Percentiles rank a stretch among this genome's conserved stretches.
Evolutionary conservation across 1,284 basidiomycete species (phyloP).

Genomic region (Ustilago bromivora): DNA sequence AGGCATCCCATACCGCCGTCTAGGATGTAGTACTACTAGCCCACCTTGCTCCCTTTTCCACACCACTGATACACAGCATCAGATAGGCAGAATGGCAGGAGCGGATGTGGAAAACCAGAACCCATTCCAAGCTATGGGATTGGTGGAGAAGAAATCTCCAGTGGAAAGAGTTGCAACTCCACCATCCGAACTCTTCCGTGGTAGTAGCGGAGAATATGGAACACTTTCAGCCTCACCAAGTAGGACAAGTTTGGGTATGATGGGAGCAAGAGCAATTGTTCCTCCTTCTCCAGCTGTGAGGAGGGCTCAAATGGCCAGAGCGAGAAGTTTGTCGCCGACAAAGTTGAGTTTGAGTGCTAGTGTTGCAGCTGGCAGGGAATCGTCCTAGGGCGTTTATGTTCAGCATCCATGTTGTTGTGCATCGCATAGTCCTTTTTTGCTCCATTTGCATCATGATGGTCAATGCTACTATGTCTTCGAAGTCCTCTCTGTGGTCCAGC

Average conservation of each 20-base stretch:
- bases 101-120: conserved; percentile 31
- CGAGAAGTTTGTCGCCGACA: conserved; percentile 26
- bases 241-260: background rate
- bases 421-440: background rate
- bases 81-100: background rate
- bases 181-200: background rate
- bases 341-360: conserved; percentile 14
- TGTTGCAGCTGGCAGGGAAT: background rate
- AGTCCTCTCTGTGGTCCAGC: background rate
- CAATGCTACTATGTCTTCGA: background rate
- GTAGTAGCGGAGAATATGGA: background rate
- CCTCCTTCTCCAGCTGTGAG: conserved; percentile 49
- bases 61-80: background rate
- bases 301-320: conserved; percentile 42
- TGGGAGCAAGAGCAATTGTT: conserved; percentile 14
- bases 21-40: conserved; percentile 20
- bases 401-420: background rate
- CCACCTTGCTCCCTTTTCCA: conserved; percentile 20
- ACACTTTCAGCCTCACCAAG: background rate
- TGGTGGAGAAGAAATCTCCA: background rate
- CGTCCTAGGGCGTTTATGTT: background rate
- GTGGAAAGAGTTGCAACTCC: background rate
- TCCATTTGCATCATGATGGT: background rate
- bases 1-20: conserved; percentile 22
- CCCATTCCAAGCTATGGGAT: conserved; percentile 12